phyloP scores from a whole-genome alignment of 352 stramenopile genomes.

The Globisporangium uncinulatum region DNA sequence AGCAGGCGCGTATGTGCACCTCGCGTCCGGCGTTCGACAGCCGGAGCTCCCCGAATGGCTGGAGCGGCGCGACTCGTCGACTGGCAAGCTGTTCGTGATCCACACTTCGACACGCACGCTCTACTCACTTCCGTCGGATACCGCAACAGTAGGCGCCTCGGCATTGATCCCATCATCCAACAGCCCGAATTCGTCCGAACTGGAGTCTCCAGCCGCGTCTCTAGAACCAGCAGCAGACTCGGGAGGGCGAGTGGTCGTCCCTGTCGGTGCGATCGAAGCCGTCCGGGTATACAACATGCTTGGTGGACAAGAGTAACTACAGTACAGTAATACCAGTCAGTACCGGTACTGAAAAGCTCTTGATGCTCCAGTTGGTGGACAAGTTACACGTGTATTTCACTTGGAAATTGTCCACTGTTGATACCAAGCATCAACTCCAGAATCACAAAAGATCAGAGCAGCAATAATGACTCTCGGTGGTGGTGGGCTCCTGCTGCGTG shows the following conservation, averaged over 20 bases:
- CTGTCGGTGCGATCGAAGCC: slow-evolving; percentile 21
- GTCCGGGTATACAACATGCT: slow-evolving; percentile 19
- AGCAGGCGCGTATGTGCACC: slow-evolving; percentile 9
- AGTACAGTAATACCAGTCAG: not conserved
- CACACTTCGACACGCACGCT: slow-evolving; percentile 14
- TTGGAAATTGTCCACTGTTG: not conserved
- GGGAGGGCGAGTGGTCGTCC: slow-evolving; percentile 6
- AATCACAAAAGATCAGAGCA: not conserved
- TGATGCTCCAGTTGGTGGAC: too few species aligned
- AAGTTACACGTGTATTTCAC: too few species aligned
- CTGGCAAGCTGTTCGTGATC: slow-evolving; percentile 13
- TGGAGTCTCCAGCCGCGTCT: not conserved
- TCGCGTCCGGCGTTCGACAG: slow-evolving; percentile 7
- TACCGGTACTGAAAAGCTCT: not conserved
- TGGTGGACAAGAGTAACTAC: not conserved
- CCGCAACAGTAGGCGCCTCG: too few species aligned
- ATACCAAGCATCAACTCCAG: not conserved
- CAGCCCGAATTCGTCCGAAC: not conserved
- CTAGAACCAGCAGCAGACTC: not conserved
- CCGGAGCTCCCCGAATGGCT: slow-evolving; percentile 13
- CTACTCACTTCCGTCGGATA: not conserved
- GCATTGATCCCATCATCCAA: not conserved
- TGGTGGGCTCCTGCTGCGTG: slow-evolving; percentile 25
- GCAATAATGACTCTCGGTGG: not conserved
- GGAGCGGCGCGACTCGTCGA: slow-evolving; percentile 2